phyloP scores from a whole-genome alignment of 495 filamentous ascomycete genomes.

The Podospora pseudocomata region DNA sequence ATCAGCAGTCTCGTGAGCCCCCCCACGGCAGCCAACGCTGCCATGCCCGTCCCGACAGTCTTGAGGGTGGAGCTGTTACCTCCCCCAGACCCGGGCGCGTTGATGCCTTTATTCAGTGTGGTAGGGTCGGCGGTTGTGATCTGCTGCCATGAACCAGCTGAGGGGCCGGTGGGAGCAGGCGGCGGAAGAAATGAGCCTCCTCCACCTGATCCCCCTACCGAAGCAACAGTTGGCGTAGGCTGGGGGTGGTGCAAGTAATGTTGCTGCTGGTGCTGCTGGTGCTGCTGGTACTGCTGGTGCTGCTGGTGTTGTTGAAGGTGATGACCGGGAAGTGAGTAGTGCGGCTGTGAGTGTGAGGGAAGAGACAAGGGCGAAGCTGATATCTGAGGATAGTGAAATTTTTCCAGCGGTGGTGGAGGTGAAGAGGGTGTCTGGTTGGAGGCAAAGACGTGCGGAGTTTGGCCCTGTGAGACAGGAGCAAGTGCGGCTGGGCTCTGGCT shows the following conservation, averaged over 20 bases:
- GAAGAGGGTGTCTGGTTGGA: neutral
- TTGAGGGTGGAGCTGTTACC: neutral
- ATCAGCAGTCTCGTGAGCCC: neutral
- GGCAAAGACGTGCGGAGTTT: neutral
- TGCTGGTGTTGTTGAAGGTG: neutral
- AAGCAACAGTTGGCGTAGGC: neutral
- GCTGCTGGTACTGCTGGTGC: neutral
- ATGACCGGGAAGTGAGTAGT: neutral
- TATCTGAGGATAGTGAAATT: neutral
- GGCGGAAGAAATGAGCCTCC: neutral
- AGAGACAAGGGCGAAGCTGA: neutral
- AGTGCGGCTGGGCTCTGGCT: neutral
- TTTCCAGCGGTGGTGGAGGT: neutral
- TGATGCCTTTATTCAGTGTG: neutral
- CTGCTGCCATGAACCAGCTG: neutral
- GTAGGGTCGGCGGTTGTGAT: neutral
- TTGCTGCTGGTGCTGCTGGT: neutral
- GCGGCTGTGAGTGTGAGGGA: neutral
- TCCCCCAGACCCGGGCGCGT: neutral
- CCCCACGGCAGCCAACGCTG: constrained; percentile 1
- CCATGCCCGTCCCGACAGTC: neutral
- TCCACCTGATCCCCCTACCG: neutral
- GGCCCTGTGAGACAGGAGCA: neutral
- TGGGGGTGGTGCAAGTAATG: neutral
- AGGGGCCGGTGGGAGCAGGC: neutral